Evolutionary conservation across 805 yeast species (phyloP).

Genomic region (Grigorovia jiainica): DNA sequence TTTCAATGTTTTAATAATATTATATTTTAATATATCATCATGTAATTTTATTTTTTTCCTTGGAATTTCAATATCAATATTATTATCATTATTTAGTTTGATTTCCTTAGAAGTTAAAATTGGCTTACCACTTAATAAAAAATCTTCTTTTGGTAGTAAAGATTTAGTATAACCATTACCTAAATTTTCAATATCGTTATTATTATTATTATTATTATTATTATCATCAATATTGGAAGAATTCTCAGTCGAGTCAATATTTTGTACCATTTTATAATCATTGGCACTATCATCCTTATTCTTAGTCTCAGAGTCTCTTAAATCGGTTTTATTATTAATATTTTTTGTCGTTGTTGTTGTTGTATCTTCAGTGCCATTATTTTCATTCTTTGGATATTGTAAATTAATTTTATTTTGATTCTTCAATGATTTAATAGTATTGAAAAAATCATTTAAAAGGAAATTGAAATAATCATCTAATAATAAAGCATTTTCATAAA

Average conservation of each 20-base stretch:
- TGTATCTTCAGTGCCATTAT: conserved; percentile 9
- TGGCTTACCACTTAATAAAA: conserved; percentile 12
- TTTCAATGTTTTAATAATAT: conserved; percentile 20
- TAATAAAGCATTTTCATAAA: conserved; percentile 60
- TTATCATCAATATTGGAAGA: background rate
- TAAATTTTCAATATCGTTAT: conserved; percentile 19
- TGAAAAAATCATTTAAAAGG: conserved; percentile 20
- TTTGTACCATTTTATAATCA: conserved; percentile 8
- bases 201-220: background rate
- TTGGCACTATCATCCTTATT: background rate
- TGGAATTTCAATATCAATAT: background rate
- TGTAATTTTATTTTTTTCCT: background rate
- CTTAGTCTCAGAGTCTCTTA: background rate
- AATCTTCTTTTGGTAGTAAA: conserved; percentile 25
- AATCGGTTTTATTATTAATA: background rate
- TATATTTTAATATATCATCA: conserved; percentile 18
- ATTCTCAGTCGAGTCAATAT: conserved; percentile 12
- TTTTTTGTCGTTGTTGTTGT: background rate
- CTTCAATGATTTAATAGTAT: conserved; percentile 20
- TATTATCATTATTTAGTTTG: too few relatives aligned
- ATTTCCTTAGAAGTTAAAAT: conserved; percentile 7
- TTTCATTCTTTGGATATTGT: conserved; percentile 25
- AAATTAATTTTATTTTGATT: conserved; percentile 26
- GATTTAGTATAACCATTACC: conserved; percentile 28
- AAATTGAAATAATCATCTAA: conserved; percentile 45